phyloP scores from a whole-genome alignment of 805 yeast genomes.

The Wickerhamomyces chambardii region DNA sequence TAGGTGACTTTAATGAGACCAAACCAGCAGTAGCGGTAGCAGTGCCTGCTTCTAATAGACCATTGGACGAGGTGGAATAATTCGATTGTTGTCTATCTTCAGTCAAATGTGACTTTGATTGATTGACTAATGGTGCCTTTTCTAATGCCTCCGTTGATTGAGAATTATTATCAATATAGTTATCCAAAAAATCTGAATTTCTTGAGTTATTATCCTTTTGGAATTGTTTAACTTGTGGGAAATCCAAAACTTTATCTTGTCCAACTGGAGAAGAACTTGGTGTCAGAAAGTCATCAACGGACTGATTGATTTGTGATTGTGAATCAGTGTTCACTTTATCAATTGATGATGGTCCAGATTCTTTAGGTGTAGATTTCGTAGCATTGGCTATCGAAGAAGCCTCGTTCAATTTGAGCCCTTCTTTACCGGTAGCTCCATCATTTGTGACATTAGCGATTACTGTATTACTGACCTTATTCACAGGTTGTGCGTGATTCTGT shows the following conservation, averaged over 20 bases:
- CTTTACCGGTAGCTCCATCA: slow-evolving; percentile 1
- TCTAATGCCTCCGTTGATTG: slow-evolving; percentile 6
- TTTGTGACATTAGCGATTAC: too few relatives aligned
- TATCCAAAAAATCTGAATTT: slow-evolving; percentile 20
- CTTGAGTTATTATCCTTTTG: slow-evolving; percentile 5
- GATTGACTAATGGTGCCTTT: background rate
- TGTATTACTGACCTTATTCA: background rate
- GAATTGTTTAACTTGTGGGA: background rate
- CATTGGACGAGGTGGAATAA: background rate
- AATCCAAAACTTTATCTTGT: background rate
- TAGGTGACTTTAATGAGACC: slow-evolving; percentile 1
- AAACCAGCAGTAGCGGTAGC: slow-evolving; percentile 5
- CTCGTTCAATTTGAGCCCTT: too few relatives aligned
- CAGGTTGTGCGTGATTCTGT: slow-evolving; percentile 1
- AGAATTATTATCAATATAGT: slow-evolving; percentile 11
- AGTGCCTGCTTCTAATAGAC: background rate
- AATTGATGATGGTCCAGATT: slow-evolving; percentile 21
- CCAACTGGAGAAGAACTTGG: slow-evolving; percentile 5
- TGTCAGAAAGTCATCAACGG: slow-evolving; percentile 5
- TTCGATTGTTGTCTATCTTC: too few relatives aligned
- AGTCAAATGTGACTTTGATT: too few relatives aligned
- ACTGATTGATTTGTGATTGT: too few relatives aligned
- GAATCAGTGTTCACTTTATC: too few relatives aligned
- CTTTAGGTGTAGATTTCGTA: too few relatives aligned
- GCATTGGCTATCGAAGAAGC: too few relatives aligned